A percentile compares a stretch with the other conserved stretches of the same genome.
phyloP scores from a whole-genome alignment of 176 grass and related monocot species.

The Dactylis glomerata region DNA sequence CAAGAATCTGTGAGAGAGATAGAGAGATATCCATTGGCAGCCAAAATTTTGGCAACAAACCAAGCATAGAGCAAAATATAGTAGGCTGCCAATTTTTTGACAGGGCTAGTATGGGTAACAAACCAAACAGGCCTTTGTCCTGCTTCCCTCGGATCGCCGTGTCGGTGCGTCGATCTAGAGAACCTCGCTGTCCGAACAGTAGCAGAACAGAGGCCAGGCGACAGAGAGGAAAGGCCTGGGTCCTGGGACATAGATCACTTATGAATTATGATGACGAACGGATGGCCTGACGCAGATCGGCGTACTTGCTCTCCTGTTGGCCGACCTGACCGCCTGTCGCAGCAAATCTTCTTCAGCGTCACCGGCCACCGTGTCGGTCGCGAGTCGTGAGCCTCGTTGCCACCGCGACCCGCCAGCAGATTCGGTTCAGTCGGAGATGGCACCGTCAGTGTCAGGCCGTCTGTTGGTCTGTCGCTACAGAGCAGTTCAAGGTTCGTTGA shows the following conservation, averaged over 20 bases:
- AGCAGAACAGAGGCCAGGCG: neutral
- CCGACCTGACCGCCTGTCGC: neutral
- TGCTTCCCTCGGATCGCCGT: neutral
- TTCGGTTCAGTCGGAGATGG: neutral
- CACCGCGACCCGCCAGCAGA: neutral
- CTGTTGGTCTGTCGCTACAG: slow-evolving; percentile 20
- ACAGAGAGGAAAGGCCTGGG: neutral
- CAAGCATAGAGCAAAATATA: too few species aligned
- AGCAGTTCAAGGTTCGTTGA: neutral
- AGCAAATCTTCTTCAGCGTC: neutral
- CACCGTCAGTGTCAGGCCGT: neutral
- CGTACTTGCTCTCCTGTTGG: neutral
- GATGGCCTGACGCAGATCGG: neutral
- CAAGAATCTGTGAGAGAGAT: too few species aligned
- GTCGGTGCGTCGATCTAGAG: neutral
- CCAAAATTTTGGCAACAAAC: too few species aligned
- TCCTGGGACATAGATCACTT: neutral
- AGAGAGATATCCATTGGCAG: too few species aligned
- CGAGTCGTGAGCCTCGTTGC: neutral
- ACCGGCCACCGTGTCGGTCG: neutral
- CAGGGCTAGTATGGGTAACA: too few species aligned
- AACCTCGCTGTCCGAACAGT: neutral
- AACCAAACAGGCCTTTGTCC: too few species aligned
- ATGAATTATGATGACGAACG: too few species aligned
- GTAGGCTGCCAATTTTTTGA: too few species aligned